These are phyloP conservation scores for Cairneyella variabilis DNA, from an alignment of 495 filamentous ascomycete species.

Conservation along the genomic window DNA sequence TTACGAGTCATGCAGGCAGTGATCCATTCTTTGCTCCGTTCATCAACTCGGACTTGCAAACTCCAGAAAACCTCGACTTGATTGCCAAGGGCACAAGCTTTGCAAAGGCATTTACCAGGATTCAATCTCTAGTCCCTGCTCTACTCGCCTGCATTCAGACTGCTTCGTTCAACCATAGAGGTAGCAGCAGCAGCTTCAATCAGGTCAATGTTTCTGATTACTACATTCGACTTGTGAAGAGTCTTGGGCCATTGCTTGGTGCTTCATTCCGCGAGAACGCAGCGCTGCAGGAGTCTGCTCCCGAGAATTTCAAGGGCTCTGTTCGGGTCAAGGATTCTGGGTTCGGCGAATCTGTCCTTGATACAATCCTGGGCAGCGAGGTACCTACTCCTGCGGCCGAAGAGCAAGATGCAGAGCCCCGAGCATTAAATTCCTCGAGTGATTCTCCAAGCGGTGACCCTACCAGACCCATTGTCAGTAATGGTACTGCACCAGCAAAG, in stretches of 20 bases:
- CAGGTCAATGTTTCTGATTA: conserved; percentile 78
- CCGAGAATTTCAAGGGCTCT: conserved; percentile 62
- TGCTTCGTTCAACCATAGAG: conserved; percentile 44
- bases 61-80: conserved; percentile 30
- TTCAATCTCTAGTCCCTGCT: conserved; percentile 68
- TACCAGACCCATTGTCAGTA: neutral
- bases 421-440: neutral
- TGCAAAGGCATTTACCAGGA: conserved; percentile 70
- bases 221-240: conserved; percentile 62
- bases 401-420: neutral
- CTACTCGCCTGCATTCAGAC: conserved; percentile 69
- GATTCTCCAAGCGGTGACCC: conserved; percentile 1
- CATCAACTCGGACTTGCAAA: conserved; percentile 32
- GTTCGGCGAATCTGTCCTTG: conserved; percentile 40
- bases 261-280: conserved; percentile 82
- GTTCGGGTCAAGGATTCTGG: conserved; percentile 49
- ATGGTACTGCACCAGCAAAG: neutral
- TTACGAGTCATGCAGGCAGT: conserved; percentile 35
- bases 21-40: conserved; percentile 60
- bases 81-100: conserved; percentile 63
- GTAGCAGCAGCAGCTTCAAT: conserved; percentile 49
- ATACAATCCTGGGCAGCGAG: conserved; percentile 33
- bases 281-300: conserved; percentile 59
- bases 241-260: conserved; percentile 71
- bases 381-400: conserved; percentile 15